These are phyloP conservation scores for Penicillium janthinellum DNA, from an alignment of 2,329 filamentous ascomycete genomes.

Conservation along the genomic window DNA sequence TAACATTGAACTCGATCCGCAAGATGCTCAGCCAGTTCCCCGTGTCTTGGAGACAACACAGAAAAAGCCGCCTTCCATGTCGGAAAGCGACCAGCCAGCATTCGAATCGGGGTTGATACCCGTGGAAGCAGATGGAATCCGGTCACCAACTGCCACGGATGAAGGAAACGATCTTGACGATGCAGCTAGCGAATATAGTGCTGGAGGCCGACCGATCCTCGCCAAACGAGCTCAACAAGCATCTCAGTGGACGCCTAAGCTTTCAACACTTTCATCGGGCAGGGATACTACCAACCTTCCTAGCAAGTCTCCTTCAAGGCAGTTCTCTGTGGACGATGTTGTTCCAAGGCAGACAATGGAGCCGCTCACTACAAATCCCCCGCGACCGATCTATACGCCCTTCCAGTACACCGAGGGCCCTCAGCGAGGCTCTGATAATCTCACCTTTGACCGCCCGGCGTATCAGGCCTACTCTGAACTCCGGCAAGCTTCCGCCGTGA, in stretches of 20 bases:
- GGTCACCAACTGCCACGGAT: slow-evolving; percentile 11
- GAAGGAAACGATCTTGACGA: slow-evolving; percentile 29
- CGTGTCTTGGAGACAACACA: slow-evolving; percentile 12
- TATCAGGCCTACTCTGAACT: slow-evolving; percentile 52
- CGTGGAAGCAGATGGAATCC: slow-evolving; percentile 31
- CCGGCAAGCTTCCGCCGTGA: slow-evolving; percentile 48
- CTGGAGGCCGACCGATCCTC: slow-evolving; percentile 55
- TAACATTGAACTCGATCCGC: slow-evolving; percentile 48
- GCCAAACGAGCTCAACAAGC: slow-evolving; percentile 22
- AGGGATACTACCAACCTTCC: background rate
- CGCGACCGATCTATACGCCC: slow-evolving; percentile 47
- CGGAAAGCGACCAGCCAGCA: slow-evolving; percentile 15
- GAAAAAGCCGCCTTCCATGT: slow-evolving; percentile 10
- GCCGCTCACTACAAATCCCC: slow-evolving; percentile 41
- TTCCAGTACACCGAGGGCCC: slow-evolving; percentile 49
- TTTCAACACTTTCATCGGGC: slow-evolving; percentile 13
- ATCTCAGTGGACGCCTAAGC: slow-evolving; percentile 18
- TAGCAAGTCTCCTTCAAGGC: slow-evolving; percentile 7
- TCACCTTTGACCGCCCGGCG: slow-evolving; percentile 44
- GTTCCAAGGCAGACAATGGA: slow-evolving; percentile 25
- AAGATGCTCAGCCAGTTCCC: slow-evolving; percentile 21
- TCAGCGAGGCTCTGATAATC: slow-evolving; percentile 44
- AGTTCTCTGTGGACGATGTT: slow-evolving; percentile 18
- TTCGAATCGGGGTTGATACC: slow-evolving; percentile 39
- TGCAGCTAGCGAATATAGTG: slow-evolving; percentile 50